Evolutionary conservation across 202 grass and related monocot genomes (phyloP).

Genomic region (Saccharum hybrid): DNA sequence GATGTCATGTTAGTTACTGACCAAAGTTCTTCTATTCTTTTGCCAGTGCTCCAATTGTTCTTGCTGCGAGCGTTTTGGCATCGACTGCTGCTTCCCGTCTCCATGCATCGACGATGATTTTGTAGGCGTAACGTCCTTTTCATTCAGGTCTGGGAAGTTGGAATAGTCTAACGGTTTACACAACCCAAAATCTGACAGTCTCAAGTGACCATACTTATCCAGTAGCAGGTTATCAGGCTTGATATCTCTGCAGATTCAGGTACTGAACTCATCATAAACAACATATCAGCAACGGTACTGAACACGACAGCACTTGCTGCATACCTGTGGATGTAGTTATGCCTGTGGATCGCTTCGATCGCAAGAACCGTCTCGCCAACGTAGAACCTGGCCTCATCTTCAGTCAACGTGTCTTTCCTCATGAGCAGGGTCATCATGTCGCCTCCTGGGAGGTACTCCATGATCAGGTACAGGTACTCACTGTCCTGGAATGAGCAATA

Average conservation of each 20-base stretch:
- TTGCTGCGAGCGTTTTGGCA: slow-evolving; percentile 79
- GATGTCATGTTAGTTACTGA: slow-evolving; percentile 45
- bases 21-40: slow-evolving; percentile 97
- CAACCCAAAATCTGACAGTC: slow-evolving; percentile 95
- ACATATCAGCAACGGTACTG: neutral
- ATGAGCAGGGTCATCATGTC: slow-evolving; percentile 99
- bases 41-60: slow-evolving; percentile 98
- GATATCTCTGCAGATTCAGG: slow-evolving; percentile 77
- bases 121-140: slow-evolving; percentile 68
- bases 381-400: slow-evolving; percentile 91
- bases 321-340: slow-evolving; percentile 97
- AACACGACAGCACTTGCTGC: neutral
- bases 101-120: slow-evolving; percentile 50
- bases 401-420: slow-evolving; percentile 88
- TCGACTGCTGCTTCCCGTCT: slow-evolving; percentile 55
- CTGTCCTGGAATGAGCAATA: slow-evolving; percentile 97
- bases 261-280: slow-evolving; percentile 32
- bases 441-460: slow-evolving; percentile 97
- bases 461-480: slow-evolving; percentile 92
- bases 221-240: slow-evolving; percentile 98
- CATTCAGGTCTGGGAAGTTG: slow-evolving; percentile 92
- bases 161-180: slow-evolving; percentile 89
- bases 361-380: slow-evolving; percentile 86
- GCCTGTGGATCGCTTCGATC: slow-evolving; percentile 92
- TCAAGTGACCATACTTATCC: slow-evolving; percentile 91